Evolutionary conservation across 805 yeast genomes (phyloP), one percentile per base, ranked within the genome.

Genomic region (Blastobotrys parvus): DNA sequence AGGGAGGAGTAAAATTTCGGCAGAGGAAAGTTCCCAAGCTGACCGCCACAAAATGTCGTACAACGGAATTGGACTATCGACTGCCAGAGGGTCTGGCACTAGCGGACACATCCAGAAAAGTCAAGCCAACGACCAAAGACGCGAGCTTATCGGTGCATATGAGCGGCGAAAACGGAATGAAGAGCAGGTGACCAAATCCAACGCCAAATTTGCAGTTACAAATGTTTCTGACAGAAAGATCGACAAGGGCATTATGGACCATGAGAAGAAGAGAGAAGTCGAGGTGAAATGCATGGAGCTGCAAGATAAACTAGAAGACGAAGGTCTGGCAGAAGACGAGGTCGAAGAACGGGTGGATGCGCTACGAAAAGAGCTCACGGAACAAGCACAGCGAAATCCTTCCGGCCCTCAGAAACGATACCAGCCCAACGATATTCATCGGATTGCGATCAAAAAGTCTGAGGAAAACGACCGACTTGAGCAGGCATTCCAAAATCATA

Each of bases 31-130:
- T n/a, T n/a, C n/a, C n/a, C n/a, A n/a, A n/a, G n/a, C n/a, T n/a
- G n/a, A n/a, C n/a, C n/a, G n/a, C n/a, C 27, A 16, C 35, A 22
- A 22, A 41, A 58, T 58, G 62, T 57, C 61, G 25, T 62, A 62
- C 45, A 62, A 62, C 50, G 64, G 64, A 13, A 58, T 62, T n/a
- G 67, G 67, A 2, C 53, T 62, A 6, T 30, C 52, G 25, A 57
- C 64, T 4, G 56, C 59, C 2, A 42, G 62, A 8, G 67, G 67
- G 3, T 49, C 58, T 7, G 64, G 61, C 6, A 62, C 67, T 13
- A 61, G 56, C 32, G 67, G 67, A 5, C 55, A 52, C 42, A 46
- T 62, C 13, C 64, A 62, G 48, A 47, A 48, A 38, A 62, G 57
- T 38, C 23, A 27, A 6, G 48, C 59, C 20, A 39, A 39, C 25